These are phyloP conservation scores for Suillus weaverae DNA, from an alignment of 768 basidiomycete species.

Conservation along the genomic window DNA sequence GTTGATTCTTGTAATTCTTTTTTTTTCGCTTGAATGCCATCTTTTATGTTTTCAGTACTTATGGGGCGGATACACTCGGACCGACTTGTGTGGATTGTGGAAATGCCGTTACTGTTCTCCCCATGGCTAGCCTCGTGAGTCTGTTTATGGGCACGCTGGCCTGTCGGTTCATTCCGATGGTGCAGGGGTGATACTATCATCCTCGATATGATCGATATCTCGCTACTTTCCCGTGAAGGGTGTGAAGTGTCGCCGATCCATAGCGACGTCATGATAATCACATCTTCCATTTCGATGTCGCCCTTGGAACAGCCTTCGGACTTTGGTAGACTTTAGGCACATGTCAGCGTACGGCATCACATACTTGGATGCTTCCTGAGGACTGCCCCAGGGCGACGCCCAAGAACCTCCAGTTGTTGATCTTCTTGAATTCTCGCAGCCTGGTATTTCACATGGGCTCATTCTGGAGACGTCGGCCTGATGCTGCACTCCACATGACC, in stretches of 20 bases:
- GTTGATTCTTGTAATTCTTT: constrained; percentile 24
- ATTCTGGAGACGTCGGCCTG: not conserved
- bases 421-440: not conserved
- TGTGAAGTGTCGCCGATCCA: not conserved
- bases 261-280: constrained; percentile 2
- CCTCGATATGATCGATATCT: not conserved
- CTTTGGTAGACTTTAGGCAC: not conserved
- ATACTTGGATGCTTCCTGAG: not conserved
- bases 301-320: constrained; percentile 1
- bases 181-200: constrained; percentile 4
- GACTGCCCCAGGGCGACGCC: not conserved
- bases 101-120: not conserved
- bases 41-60: constrained; percentile 8
- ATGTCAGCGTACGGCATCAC: not conserved
- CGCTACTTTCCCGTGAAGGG: not conserved
- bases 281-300: not conserved
- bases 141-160: not conserved
- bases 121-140: not conserved
- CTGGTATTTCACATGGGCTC: not conserved
- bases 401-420: not conserved
- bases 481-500: not conserved
- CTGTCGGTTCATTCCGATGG: constrained; percentile 1
- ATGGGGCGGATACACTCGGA: constrained; percentile 15
- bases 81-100: constrained; percentile 3
- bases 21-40: constrained; percentile 23